phyloP scores from a whole-genome alignment of 768 basidiomycete species.

The Termitomyces sp. region DNA sequence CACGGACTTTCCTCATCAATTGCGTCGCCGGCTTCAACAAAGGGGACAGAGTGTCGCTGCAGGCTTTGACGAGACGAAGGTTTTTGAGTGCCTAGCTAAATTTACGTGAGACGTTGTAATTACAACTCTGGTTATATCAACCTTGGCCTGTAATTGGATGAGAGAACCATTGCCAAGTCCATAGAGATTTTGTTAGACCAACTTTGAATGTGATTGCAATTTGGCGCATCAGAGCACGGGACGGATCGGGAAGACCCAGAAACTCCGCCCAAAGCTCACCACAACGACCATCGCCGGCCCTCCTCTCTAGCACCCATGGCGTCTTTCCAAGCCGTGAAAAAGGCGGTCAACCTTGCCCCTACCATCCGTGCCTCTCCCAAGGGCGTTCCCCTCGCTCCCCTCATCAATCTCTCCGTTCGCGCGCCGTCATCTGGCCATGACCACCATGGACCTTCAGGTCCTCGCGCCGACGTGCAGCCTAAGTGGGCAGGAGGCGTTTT shows the following conservation, averaged over 20 bases:
- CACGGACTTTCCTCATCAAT: constrained; percentile 61
- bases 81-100: constrained; percentile 50
- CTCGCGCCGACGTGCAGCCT: constrained; percentile 59
- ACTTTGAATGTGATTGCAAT: neutral
- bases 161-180: too few species aligned
- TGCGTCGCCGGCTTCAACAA: constrained; percentile 53
- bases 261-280: constrained; percentile 25
- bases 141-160: too few species aligned
- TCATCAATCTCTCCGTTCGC: constrained; percentile 67
- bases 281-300: constrained; percentile 16
- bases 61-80: constrained; percentile 49
- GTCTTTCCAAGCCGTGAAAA: constrained; percentile 70
- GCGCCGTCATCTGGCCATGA: constrained; percentile 55
- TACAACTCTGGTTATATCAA: too few species aligned
- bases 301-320: constrained; percentile 46
- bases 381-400: constrained; percentile 73
- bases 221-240: constrained; percentile 16
- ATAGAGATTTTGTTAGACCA: too few species aligned
- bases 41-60: constrained; percentile 48
- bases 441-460: constrained; percentile 46
- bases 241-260: constrained; percentile 38
- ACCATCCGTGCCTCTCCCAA: constrained; percentile 74
- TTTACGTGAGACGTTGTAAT: constrained; percentile 6
- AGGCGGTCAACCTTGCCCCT: constrained; percentile 75
- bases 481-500: constrained; percentile 58